Evolutionary conservation across 148 eudicot genomes (phyloP).

Genomic region (Gaultheria prostrata): DNA sequence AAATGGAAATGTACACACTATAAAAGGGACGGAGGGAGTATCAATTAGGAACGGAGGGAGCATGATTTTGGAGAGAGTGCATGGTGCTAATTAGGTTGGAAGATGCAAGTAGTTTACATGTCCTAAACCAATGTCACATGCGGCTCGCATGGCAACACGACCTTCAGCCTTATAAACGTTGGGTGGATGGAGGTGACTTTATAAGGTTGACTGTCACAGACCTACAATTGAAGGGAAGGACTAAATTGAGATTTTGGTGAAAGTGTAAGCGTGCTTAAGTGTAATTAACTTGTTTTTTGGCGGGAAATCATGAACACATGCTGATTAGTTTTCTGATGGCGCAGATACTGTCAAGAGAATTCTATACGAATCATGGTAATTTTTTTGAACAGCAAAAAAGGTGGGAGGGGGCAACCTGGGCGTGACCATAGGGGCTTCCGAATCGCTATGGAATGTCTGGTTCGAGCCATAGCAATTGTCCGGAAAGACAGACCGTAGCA

Average conservation of each 20-base stretch:
- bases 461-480: too few species aligned
- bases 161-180: background rate
- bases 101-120: background rate
- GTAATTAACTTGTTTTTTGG: background rate
- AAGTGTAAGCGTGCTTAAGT: background rate
- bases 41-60: background rate
- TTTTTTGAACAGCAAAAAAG: too few species aligned
- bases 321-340: background rate
- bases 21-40: too few species aligned
- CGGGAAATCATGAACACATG: background rate
- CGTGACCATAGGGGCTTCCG: too few species aligned
- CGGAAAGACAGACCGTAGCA: too few species aligned
- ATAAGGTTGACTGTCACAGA: background rate
- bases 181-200: background rate
- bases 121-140: background rate
- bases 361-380: conserved; percentile 21
- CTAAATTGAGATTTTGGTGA: background rate
- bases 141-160: background rate
- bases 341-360: conserved; percentile 26
- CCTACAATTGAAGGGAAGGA: background rate
- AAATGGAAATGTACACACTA: too few species aligned
- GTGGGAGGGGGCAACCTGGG: too few species aligned
- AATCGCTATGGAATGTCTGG: too few species aligned
- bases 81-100: background rate
- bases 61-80: background rate